Percentiles rank a stretch among this genome's conserved stretches.
Evolutionary conservation across 1,284 basidiomycete species (phyloP).

Genomic region (Puccinia triticina): DNA sequence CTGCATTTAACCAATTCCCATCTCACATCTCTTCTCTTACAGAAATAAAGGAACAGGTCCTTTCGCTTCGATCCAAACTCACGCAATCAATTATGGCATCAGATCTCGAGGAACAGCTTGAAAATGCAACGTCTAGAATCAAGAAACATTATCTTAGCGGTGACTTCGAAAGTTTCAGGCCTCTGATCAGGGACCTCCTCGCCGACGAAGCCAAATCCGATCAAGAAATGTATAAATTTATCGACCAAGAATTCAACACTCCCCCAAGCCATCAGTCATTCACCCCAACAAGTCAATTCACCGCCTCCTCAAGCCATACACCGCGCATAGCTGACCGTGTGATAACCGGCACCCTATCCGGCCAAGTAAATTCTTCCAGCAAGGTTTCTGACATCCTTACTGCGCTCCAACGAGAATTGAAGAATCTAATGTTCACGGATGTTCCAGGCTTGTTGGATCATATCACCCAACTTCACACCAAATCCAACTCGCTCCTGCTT

Average conservation of each 20-base stretch:
- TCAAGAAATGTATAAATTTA: slow-evolving; percentile 3
- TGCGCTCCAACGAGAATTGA: neutral
- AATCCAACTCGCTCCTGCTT: neutral
- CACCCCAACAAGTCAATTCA: neutral
- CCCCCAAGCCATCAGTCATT: no score
- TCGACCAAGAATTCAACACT: no score
- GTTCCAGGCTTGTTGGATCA: neutral
- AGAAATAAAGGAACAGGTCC: neutral
- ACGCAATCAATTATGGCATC: neutral
- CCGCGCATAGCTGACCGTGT: no score
- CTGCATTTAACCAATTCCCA: neutral
- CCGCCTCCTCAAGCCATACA: neutral
- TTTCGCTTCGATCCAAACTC: neutral
- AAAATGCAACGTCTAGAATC: neutral
- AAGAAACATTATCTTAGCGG: neutral
- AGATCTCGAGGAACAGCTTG: neutral
- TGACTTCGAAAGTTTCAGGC: neutral
- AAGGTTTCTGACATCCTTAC: neutral
- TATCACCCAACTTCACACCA: neutral
- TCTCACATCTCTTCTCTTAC: neutral
- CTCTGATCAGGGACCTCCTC: neutral
- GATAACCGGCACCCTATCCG: neutral
- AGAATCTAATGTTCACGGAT: neutral
- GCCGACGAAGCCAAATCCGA: neutral
- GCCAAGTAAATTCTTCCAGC: neutral